These are phyloP conservation scores for Camellia granthamiana DNA, from an alignment of 148 eudicot species.

Conservation along the genomic window DNA sequence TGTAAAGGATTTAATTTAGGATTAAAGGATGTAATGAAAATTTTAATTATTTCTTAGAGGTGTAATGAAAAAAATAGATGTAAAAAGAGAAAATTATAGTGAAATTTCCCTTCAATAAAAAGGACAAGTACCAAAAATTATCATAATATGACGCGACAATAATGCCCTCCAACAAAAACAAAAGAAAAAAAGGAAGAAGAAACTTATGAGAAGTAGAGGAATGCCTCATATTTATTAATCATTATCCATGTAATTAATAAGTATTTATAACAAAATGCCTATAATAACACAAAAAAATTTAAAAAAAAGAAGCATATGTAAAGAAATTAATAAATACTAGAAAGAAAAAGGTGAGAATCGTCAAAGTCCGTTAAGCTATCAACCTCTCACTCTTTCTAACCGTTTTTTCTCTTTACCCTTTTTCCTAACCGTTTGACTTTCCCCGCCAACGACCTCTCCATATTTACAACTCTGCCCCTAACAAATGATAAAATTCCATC, in stretches of 20 bases:
- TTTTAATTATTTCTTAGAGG: no score
- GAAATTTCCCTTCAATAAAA: no score
- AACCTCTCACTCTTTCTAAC: conserved; percentile 7
- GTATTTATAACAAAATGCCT: conserved; percentile 1
- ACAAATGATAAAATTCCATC: conserved; percentile 14
- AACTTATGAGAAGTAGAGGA: not conserved
- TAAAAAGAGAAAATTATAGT: no score
- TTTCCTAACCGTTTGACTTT: conserved; percentile 17
- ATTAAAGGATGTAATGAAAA: no score
- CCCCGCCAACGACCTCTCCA: conserved; percentile 12
- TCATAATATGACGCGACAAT: no score
- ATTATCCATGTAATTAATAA: conserved; percentile 8
- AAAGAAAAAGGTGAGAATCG: not conserved
- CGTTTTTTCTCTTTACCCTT: conserved; percentile 7
- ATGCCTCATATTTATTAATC: conserved; percentile 15
- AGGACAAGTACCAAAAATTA: no score
- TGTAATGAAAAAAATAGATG: no score
- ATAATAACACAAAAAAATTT: not conserved
- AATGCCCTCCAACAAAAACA: no score
- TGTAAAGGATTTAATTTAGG: no score
- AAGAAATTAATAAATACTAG: conserved; percentile 15
- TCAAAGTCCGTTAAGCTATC: conserved; percentile 15
- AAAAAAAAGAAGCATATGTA: not conserved
- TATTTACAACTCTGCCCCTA: conserved; percentile 30
- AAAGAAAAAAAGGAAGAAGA: not conserved